Conservation (phyloP, 129 eudicot genomes). For the Chrysanthemum lavandulifolium region DNA sequence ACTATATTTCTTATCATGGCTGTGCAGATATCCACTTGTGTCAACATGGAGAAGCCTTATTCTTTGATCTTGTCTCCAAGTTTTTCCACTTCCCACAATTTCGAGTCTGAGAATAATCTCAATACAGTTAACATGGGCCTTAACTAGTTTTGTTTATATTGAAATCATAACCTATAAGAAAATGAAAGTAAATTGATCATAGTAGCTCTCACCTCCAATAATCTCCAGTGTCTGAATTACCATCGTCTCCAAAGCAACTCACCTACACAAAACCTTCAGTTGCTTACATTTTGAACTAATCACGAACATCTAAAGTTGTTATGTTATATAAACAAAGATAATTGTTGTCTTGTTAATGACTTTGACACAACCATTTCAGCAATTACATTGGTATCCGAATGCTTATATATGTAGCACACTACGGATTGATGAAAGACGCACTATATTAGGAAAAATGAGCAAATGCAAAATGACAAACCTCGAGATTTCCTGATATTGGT, state of each 20-base stretch:
- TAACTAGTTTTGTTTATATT: neutral
- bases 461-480: slow-evolving; percentile 49
- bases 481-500: slow-evolving; percentile 87
- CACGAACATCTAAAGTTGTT: slow-evolving; percentile 2
- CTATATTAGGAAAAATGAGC: neutral
- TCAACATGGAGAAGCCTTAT: slow-evolving; percentile 88
- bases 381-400: too few species aligned
- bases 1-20: slow-evolving; percentile 90
- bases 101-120: slow-evolving; percentile 49
- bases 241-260: slow-evolving; percentile 92
- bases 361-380: too few species aligned
- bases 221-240: slow-evolving; percentile 94
- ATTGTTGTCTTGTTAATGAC: neutral
- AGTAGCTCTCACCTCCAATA: slow-evolving; percentile 73
- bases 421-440: too few species aligned
- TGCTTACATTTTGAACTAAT: slow-evolving; percentile 12
- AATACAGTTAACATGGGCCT: neutral
- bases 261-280: slow-evolving; percentile 50
- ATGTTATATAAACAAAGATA: neutral
- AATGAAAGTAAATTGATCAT: neutral
- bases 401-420: too few species aligned
- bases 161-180: neutral
- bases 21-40: slow-evolving; percentile 91
- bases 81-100: slow-evolving; percentile 88
- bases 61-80: slow-evolving; percentile 95